Conservation (phyloP, 108 stramenopile genomes). For the Hondaea fermentalgiana region DNA sequence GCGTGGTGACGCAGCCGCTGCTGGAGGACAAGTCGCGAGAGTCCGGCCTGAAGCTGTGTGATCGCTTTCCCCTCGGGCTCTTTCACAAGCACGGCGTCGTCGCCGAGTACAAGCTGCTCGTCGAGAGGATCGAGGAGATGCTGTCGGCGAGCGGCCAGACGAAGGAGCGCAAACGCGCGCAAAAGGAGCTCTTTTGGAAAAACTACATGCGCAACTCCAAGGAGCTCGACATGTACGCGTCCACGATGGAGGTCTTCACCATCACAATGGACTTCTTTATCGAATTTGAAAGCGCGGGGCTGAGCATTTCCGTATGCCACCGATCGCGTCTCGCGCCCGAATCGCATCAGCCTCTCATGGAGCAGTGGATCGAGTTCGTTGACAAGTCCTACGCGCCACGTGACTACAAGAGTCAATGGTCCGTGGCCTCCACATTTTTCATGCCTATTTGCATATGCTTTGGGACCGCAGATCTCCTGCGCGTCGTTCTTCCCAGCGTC, state of each 20-base stretch:
- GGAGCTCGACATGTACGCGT: neutral
- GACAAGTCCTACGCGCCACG: neutral
- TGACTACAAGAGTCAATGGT: neutral
- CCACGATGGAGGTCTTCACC: slow-evolving; percentile 51
- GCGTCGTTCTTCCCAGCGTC: neutral
- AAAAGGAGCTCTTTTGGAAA: neutral
- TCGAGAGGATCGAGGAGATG: neutral
- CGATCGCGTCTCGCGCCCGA: neutral
- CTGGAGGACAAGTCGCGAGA: neutral
- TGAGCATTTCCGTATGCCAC: neutral
- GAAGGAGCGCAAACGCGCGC: neutral
- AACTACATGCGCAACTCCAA: neutral
- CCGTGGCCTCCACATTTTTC: neutral
- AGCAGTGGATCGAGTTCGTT: slow-evolving; percentile 6
- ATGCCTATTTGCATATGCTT: slow-evolving; percentile 6
- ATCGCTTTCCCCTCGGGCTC: neutral
- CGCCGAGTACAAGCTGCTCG: neutral
- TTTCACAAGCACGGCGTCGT: neutral
- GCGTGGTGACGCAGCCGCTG: neutral
- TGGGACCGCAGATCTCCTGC: neutral
- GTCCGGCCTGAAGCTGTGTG: neutral
- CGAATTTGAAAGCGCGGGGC: slow-evolving; percentile 39
- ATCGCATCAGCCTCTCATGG: slow-evolving; percentile 4
- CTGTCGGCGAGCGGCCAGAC: neutral
- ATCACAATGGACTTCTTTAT: slow-evolving; percentile 56